These are phyloP conservation scores for Brassica nigra DNA, from an alignment of 345 rosid genomes.

Conservation along the genomic window DNA sequence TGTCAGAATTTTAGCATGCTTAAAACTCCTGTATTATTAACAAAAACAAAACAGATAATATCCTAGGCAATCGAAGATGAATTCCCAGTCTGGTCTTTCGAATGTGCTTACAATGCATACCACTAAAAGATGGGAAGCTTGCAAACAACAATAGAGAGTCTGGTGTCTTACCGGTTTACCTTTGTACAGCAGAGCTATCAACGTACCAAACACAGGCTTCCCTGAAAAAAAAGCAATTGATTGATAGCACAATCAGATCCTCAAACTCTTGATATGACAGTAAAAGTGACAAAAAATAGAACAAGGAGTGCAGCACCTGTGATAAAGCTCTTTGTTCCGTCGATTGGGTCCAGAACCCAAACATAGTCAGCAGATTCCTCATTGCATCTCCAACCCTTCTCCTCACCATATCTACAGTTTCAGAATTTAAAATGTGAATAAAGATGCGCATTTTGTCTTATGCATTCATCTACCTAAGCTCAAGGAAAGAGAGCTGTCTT, in stretches of 20 bases:
- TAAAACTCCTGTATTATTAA: neutral
- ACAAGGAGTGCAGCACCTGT: conserved; percentile 57
- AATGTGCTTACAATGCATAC: conserved; percentile 7
- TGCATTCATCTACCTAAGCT: conserved; percentile 3
- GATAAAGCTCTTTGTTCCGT: conserved; percentile 94
- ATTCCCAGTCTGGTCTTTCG: neutral
- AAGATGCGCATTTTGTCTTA: neutral
- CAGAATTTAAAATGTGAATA: conserved; percentile 23
- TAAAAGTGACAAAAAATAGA: neutral
- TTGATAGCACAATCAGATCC: conserved; percentile 13
- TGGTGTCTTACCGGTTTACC: conserved; percentile 78
- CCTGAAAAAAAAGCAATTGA: conserved; percentile 57
- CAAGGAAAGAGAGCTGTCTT: conserved; percentile 4
- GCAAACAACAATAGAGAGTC: neutral
- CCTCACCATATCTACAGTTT: conserved; percentile 84
- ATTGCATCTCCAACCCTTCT: conserved; percentile 91
- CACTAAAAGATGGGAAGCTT: conserved; percentile 24
- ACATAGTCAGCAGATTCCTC: conserved; percentile 81
- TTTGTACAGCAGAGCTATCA: conserved; percentile 71
- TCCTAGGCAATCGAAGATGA: neutral
- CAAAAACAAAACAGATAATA: neutral
- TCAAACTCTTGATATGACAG: conserved; percentile 3
- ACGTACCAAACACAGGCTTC: conserved; percentile 89
- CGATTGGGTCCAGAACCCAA: conserved; percentile 98
- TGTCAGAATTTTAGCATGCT: conserved; percentile 12